Evolutionary conservation across 1,139 yeast species (phyloP), one percentile per base, ranked within the genome.

Genomic region (Sugiyamaella grinbergsii): DNA sequence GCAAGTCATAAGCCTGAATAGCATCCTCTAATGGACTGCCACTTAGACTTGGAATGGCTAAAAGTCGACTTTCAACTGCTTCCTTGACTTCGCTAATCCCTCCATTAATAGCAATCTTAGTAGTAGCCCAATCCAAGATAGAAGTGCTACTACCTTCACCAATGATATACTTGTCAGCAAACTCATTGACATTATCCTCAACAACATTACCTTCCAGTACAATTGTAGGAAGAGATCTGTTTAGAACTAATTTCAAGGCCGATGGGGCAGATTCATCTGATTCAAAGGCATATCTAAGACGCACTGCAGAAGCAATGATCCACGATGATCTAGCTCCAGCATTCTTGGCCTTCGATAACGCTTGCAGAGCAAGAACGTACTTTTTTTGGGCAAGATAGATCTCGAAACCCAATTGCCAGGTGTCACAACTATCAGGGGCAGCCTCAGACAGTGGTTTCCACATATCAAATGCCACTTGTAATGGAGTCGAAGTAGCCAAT

Each of bases 351-450:
- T 75, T 77, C 33, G 66, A 65, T 50, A 77, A 60, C 0, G 78
- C 71, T 37, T 71, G 72, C 3, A 74, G 60, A 16, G 80, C 79
- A 40, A 77, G 61, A 2, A 78, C 78, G 54, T 74, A 66, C 63
- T 78, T 78, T 41, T 74, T 71, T 47, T 69, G 69, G 18, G 71
- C 66, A 50, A 73, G 67, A 49, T 76, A 74, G 26, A 74, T 63
- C 42, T 72, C 72, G 58, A 72, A 77, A 7, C 72, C 78, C n/a
- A 76, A 61, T 42, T 71, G 65, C 66, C 71, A 70, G 15, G 76
- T 67, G 23, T 60, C 54, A 4, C 65, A 61, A 13, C 57, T 56
- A 3, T 68, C 69, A 11, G 66, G 62, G 5, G 62, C 67, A 20
- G 54, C 58, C 56, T 71, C 71, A 2, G 33, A 36, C 11, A 47